A percentile compares a stretch with the other conserved stretches of the same genome.
phyloP scores from a whole-genome alignment of 1,284 basidiomycete genomes.

The Boletus subluridellus region DNA sequence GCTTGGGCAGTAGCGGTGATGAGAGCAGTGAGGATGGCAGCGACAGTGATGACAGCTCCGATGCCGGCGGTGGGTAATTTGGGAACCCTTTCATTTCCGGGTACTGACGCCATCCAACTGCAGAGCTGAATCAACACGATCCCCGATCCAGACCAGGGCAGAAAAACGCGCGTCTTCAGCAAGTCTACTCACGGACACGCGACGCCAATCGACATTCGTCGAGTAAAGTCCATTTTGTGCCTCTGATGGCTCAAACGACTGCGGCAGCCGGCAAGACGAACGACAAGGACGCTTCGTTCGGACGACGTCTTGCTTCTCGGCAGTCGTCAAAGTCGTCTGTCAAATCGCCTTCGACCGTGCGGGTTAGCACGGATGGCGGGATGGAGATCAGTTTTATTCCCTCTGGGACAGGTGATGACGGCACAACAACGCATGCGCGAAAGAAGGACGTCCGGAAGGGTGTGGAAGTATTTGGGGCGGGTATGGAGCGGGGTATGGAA shows the following conservation, averaged over 20 bases:
- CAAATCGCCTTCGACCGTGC: slow-evolving; percentile 9
- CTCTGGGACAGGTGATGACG: slow-evolving; percentile 36
- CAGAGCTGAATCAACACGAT: slow-evolving; percentile 56
- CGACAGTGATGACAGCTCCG: slow-evolving; percentile 50
- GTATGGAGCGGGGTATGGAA: slow-evolving; percentile 74
- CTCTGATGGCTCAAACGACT: slow-evolving; percentile 51
- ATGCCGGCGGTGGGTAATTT: slow-evolving; percentile 47
- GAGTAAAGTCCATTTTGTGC: slow-evolving; percentile 56
- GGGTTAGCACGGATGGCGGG: slow-evolving; percentile 43
- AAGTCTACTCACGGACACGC: slow-evolving; percentile 43
- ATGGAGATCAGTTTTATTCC: slow-evolving; percentile 70
- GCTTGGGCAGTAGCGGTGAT: slow-evolving; percentile 48
- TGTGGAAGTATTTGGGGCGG: slow-evolving; percentile 78
- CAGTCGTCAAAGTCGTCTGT: slow-evolving; percentile 13
- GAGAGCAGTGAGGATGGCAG: slow-evolving; percentile 44
- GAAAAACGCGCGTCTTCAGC: slow-evolving; percentile 44
- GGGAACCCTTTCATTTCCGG: slow-evolving; percentile 20
- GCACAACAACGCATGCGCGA: slow-evolving; percentile 18
- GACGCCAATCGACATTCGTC: slow-evolving; percentile 38
- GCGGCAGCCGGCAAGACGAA: slow-evolving; percentile 30
- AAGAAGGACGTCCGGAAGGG: slow-evolving; percentile 51
- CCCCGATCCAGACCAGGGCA: slow-evolving; percentile 42
- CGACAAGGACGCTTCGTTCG: slow-evolving; percentile 61
- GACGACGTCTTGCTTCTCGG: slow-evolving; percentile 53
- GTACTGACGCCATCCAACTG: slow-evolving; percentile 8